These are phyloP conservation scores for Endoconidiophora laricicola DNA, from an alignment of 2,329 filamentous ascomycete genomes.

Conservation along the genomic window DNA sequence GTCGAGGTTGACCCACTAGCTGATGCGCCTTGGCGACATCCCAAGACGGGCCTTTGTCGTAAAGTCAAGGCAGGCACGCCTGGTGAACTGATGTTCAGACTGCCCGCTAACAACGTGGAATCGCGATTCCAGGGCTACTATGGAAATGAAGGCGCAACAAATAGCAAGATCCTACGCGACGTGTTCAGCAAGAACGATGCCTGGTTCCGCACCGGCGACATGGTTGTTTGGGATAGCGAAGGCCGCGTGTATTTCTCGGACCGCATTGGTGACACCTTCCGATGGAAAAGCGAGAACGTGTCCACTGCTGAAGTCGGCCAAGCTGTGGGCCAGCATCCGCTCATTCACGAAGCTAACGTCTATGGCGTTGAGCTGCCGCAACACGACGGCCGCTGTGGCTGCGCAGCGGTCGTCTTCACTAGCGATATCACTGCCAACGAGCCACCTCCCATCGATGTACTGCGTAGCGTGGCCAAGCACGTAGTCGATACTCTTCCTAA, in stretches of 20 bases:
- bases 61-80: conserved; percentile 41
- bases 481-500: conserved; percentile 42
- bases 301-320: conserved; percentile 71
- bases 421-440: conserved; percentile 23
- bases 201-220: conserved; percentile 74
- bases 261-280: conserved; percentile 61
- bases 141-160: conserved; percentile 52
- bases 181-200: conserved; percentile 62
- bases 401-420: conserved; percentile 50
- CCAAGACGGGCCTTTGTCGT: conserved; percentile 51
- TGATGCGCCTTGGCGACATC: conserved; percentile 50
- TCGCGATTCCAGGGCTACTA: conserved; percentile 69
- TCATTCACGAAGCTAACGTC: conserved; percentile 64
- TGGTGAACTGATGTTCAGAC: conserved; percentile 58
- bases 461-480: conserved; percentile 46
- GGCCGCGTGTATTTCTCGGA: conserved; percentile 68
- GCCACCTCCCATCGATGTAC: conserved; percentile 24
- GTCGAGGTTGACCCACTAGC: conserved; percentile 57
- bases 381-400: conserved; percentile 73
- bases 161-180: conserved; percentile 55
- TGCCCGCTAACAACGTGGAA: conserved; percentile 47
- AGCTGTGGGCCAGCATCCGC: conserved; percentile 48
- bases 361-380: conserved; percentile 67
- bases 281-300: conserved; percentile 73
- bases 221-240: conserved; percentile 53